Percentiles rank a stretch among this genome's conserved stretches.
phyloP scores from a whole-genome alignment of 129 eudicot genomes.

The Arctium minus region DNA sequence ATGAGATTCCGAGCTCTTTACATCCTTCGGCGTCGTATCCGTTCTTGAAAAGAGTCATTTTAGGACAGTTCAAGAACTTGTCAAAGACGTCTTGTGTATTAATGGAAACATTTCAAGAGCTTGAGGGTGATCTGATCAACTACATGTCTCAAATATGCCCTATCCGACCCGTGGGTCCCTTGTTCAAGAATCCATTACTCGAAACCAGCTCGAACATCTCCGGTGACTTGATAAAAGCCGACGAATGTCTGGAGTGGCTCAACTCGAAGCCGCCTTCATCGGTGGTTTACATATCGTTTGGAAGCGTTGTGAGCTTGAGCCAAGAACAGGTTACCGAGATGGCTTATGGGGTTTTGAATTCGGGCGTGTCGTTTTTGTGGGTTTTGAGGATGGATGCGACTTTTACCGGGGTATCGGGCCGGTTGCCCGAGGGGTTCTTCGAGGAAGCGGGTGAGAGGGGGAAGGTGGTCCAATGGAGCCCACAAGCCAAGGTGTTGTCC shows the following conservation, averaged over 20 bases:
- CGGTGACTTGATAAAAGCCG: conserved; percentile 38
- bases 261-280: conserved; percentile 39
- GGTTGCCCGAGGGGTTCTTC: conserved; percentile 40
- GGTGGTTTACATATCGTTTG: conserved; percentile 64
- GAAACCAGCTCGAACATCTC: conserved; percentile 10
- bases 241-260: conserved; percentile 37
- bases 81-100: background rate
- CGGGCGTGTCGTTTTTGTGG: conserved; percentile 50
- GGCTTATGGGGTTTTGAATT: background rate
- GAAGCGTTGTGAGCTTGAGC: conserved; percentile 39
- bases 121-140: conserved; percentile 39
- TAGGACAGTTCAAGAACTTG: conserved; percentile 46
- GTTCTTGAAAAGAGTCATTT: conserved; percentile 21
- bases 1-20: background rate
- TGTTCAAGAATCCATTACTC: conserved; percentile 27
- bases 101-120: conserved; percentile 21
- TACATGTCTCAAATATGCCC: conserved; percentile 23
- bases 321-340: conserved; percentile 36
- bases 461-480: conserved; percentile 43
- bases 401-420: background rate
- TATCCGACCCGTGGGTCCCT: conserved; percentile 56
- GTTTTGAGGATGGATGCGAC: conserved; percentile 44
- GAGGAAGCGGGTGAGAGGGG: conserved; percentile 44
- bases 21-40: conserved; percentile 43
- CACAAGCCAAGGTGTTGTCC: conserved; percentile 50